A percentile compares a stretch with the other conserved stretches of the same genome.
Conservation (phyloP, 345 rosid genomes). For the Erysimum cheiranthoides region DNA sequence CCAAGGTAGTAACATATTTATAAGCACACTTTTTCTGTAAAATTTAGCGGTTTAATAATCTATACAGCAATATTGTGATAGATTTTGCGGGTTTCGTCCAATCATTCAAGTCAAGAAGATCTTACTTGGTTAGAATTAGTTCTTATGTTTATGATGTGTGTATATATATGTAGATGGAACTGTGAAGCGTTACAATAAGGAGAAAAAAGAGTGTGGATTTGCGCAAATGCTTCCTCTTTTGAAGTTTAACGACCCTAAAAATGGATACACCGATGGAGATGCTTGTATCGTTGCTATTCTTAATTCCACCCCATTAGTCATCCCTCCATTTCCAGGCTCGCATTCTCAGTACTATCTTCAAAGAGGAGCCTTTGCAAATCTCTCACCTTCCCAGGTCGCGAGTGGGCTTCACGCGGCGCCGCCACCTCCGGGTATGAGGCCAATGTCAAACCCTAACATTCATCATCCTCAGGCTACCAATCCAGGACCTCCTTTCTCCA, state of each 20-base stretch:
- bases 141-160: neutral
- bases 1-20: neutral
- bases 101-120: neutral
- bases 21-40: neutral
- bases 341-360: constrained; percentile 83
- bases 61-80: neutral
- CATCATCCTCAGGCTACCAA: constrained; percentile 53
- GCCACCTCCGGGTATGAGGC: constrained; percentile 56
- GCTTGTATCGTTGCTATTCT: constrained; percentile 14
- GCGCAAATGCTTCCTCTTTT: constrained; percentile 16
- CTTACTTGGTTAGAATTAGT: neutral
- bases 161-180: constrained; percentile 27
- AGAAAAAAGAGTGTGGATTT: constrained; percentile 29
- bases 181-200: constrained; percentile 3
- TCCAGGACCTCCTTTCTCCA: constrained; percentile 57
- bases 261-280: constrained; percentile 23
- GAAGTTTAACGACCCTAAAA: constrained; percentile 5
- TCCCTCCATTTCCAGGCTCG: constrained; percentile 79
- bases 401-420: constrained; percentile 60
- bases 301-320: no score
- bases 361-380: constrained; percentile 69
- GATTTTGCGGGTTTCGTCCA: neutral
- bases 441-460: constrained; percentile 58
- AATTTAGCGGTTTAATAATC: neutral
- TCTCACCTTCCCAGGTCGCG: constrained; percentile 57